Evolutionary conservation across 345 rosid genomes (phyloP).

Genomic region (Eucalyptus erythrocorys): DNA sequence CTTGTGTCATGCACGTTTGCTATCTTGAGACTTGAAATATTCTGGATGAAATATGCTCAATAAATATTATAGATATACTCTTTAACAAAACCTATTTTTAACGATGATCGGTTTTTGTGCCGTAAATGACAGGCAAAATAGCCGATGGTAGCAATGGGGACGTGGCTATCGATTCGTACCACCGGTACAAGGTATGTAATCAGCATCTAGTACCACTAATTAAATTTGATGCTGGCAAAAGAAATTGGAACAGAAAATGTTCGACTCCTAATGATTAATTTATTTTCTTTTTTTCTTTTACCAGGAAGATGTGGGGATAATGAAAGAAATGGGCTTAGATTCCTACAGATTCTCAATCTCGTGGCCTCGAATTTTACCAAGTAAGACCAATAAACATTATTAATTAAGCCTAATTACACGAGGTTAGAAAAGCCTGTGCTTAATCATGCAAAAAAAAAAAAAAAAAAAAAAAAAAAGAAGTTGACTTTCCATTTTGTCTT

Average conservation of each 20-base stretch:
- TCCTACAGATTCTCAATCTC: slow-evolving; percentile 30
- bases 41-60: not conserved
- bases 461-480: too few relatives aligned
- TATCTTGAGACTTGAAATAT: not conserved
- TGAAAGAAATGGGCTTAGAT: slow-evolving; percentile 26
- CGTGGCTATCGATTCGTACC: slow-evolving; percentile 33
- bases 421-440: not conserved
- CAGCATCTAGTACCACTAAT: not conserved
- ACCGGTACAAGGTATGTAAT: slow-evolving; percentile 32
- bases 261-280: not conserved
- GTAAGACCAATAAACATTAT: not conserved
- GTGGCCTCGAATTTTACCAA: slow-evolving; percentile 26
- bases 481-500: not conserved
- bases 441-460: not conserved
- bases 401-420: not conserved
- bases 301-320: slow-evolving; percentile 15
- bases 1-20: not conserved
- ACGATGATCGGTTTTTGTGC: not conserved
- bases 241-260: not conserved
- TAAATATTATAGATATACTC: not conserved
- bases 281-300: too few relatives aligned
- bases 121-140: slow-evolving; percentile 17
- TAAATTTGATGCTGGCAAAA: not conserved
- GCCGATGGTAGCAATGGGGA: slow-evolving; percentile 36
- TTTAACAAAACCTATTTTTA: not conserved